Evolutionary conservation across 1,284 basidiomycete genomes (phyloP), one percentile per base, ranked within the genome.

Genomic region (Cutaneotrichosporon curvatum): DNA sequence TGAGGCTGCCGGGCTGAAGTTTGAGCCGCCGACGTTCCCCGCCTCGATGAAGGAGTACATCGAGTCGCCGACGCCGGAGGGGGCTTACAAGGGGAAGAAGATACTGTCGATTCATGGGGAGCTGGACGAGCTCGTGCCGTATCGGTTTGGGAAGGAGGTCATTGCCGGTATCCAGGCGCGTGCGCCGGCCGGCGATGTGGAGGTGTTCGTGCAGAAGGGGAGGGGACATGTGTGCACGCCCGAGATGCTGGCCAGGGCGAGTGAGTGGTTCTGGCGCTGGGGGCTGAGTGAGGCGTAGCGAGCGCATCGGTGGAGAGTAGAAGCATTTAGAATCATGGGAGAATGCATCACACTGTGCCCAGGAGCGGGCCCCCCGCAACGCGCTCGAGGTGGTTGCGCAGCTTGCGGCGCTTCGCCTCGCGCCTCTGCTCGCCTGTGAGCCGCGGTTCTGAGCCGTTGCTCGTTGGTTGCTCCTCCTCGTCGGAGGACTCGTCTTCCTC

Each of bases 11-110:
- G 50, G 70, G 54, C 43, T 85, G 8, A 56, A 73, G 0, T 72
- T 80, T 43, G 72, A 60, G 11, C 73, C 81, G 0, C 82, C 81
- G 0, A 74, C 78, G 51, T 76, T 84, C 55, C 86, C 85, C 0
- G 61, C 70, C 11, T 73, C 76, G 8, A 70, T 87, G 30, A 63
- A 74, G 34, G 62, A 69, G 5, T 65, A 79, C 38, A 71, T 87
- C 22, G 60, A 71, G 30, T 55, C 58, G 3, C 51, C 73, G 15
- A 78, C 81, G 54, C 78, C 80, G 1, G 48, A 57, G 10, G 36
- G 47, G 32, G 80, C 80, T 1, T 87, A 84, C 65, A 50, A 74
- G 1, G 79, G 78, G 0, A 86, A 85, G 71, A 80, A 79, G 59
- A 77, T 88, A 15, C 73, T 87, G 7, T 78, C 83, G 0, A 66